Evolutionary conservation across 345 rosid genomes (phyloP).

Genomic region (Anacardium occidentale): DNA sequence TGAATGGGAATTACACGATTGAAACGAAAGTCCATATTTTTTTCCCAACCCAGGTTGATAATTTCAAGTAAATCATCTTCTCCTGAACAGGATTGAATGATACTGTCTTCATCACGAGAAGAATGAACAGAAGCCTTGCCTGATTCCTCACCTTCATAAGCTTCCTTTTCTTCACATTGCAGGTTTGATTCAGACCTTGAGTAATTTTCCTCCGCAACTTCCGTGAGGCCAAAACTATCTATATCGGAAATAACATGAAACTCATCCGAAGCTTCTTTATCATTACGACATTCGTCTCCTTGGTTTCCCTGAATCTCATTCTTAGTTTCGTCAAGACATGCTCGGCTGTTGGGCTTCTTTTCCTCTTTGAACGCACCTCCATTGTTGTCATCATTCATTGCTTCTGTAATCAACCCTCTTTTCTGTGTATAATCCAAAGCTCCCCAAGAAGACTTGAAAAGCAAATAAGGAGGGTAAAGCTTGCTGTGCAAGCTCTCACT

Average conservation of each 20-base stretch:
- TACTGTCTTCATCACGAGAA: slow-evolving; percentile 8
- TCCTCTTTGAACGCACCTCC: slow-evolving; percentile 32
- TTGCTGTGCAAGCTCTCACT: slow-evolving; percentile 42
- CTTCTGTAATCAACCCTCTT: slow-evolving; percentile 41
- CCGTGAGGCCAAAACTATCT: slow-evolving; percentile 53
- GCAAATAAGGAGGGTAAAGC: slow-evolving; percentile 41
- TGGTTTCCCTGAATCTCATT: slow-evolving; percentile 32
- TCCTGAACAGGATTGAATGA: slow-evolving; percentile 12
- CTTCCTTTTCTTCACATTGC: slow-evolving; percentile 44
- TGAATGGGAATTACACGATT: slow-evolving; percentile 43
- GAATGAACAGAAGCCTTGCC: slow-evolving; percentile 8
- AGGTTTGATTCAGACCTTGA: slow-evolving; percentile 47
- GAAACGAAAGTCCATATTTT: slow-evolving; percentile 14
- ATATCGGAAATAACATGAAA: slow-evolving; percentile 60
- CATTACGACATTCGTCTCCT: slow-evolving; percentile 27
- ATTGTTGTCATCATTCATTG: slow-evolving; percentile 38
- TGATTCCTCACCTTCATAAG: slow-evolving; percentile 24
- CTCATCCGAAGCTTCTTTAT: slow-evolving; percentile 31
- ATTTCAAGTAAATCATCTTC: slow-evolving; percentile 32
- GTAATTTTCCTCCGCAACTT: slow-evolving; percentile 56
- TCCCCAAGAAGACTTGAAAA: slow-evolving; percentile 67
- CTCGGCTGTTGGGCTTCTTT: slow-evolving; percentile 28
- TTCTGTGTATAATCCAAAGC: slow-evolving; percentile 39
- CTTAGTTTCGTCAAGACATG: slow-evolving; percentile 25
- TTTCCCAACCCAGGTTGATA: slow-evolving; percentile 23